Evolutionary conservation across 106 monocot genomes (phyloP).

Genomic region (Platanthera guangdongensis): DNA sequence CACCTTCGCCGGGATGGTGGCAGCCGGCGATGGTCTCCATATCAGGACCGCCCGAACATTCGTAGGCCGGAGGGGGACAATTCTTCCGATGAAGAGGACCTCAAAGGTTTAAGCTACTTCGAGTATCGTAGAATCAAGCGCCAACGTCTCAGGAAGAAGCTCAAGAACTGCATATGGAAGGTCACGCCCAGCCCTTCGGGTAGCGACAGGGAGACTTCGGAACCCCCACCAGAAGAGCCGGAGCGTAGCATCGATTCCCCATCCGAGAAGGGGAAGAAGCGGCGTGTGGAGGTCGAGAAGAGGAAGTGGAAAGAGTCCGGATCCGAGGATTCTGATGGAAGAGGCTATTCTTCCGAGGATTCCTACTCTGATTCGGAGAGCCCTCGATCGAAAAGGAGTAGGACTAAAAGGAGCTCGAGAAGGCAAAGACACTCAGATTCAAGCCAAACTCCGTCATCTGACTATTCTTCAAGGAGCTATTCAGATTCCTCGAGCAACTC

Average conservation of each 20-base stretch:
- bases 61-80: conserved; percentile 15
- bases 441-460: conserved; percentile 17
- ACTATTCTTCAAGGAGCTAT: conserved; percentile 20
- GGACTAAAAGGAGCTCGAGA: conserved; percentile 19
- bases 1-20: conserved; percentile 16
- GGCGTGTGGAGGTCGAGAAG: conserved; percentile 17
- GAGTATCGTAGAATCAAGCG: conserved; percentile 81
- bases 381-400: conserved; percentile 4
- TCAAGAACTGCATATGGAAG: conserved; percentile 76
- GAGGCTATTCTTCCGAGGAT: not conserved
- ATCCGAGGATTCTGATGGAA: conserved; percentile 23
- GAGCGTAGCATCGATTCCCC: conserved; percentile 12
- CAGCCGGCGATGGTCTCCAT: conserved; percentile 21
- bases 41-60: conserved; percentile 10
- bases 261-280: conserved; percentile 19
- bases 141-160: conserved; percentile 63
- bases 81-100: conserved; percentile 55
- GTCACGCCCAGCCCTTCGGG: conserved; percentile 76
- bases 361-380: conserved; percentile 29
- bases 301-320: conserved; percentile 8
- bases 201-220: conserved; percentile 16
- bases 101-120: conserved; percentile 67
- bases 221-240: conserved; percentile 19
- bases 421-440: conserved; percentile 22
- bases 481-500: conserved; percentile 18